Evolutionary conservation across 1,284 basidiomycete genomes (phyloP).

Genomic region (Austroboletus niveus): DNA sequence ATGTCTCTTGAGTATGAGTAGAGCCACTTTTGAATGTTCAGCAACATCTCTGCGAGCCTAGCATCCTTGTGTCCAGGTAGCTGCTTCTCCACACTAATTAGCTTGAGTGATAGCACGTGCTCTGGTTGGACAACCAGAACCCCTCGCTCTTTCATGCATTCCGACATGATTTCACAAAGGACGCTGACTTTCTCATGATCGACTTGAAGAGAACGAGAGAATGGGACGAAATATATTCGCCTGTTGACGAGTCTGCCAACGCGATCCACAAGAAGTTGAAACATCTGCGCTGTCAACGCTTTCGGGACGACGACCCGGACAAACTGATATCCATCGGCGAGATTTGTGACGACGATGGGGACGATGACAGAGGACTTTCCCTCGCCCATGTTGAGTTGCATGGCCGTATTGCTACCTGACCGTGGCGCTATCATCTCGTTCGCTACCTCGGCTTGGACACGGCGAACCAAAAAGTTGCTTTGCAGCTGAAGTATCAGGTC

Average conservation of each 20-base stretch:
- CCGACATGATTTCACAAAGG: constrained; percentile 30
- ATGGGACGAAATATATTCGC: constrained; percentile 47
- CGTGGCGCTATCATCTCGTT: constrained; percentile 48
- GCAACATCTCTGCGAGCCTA: constrained; percentile 10
- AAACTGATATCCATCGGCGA: constrained; percentile 43
- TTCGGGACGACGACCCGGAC: constrained; percentile 49
- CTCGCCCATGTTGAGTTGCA: constrained; percentile 61
- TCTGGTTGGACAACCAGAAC: constrained; percentile 51
- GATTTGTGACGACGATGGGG: constrained; percentile 39
- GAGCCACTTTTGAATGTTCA: constrained; percentile 37
- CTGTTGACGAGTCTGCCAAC: constrained; percentile 43
- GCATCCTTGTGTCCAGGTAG: constrained; percentile 1
- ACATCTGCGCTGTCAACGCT: constrained; percentile 42
- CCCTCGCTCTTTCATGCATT: constrained; percentile 40
- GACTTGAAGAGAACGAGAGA: constrained; percentile 39
- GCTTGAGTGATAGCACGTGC: constrained; percentile 49
- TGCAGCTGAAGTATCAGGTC: constrained; percentile 37
- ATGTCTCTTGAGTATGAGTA: constrained; percentile 36
- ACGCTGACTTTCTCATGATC: constrained; percentile 15
- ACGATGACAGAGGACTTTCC: constrained; percentile 57
- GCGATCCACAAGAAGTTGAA: constrained; percentile 42
- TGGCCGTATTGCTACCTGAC: constrained; percentile 35
- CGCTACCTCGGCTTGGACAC: constrained; percentile 42
- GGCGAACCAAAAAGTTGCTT: constrained; percentile 39
- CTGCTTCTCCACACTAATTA: constrained; percentile 41